phyloP scores from a whole-genome alignment of 371 early-diverging fungal genomes.

The Fennellomyces sp. region DNA sequence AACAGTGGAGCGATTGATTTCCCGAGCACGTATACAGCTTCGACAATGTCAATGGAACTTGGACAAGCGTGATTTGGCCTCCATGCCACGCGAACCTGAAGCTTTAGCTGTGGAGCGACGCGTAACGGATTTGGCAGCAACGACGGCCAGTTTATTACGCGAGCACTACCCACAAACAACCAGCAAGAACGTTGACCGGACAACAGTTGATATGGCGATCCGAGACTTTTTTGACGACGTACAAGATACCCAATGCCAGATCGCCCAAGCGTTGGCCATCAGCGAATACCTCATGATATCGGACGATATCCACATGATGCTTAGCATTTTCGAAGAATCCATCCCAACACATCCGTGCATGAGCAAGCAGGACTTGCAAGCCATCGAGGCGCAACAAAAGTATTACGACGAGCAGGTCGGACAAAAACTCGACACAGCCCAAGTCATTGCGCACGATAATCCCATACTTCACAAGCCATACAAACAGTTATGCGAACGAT shows the following conservation, averaged over 20 bases:
- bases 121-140: not conserved
- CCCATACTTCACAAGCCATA: not conserved
- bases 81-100: constrained; percentile 15
- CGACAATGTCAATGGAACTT: not conserved
- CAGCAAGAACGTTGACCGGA: not conserved
- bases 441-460: not conserved
- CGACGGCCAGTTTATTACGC: not conserved
- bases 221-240: not conserved
- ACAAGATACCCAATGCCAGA: constrained; percentile 1
- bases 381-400: constrained; percentile 11
- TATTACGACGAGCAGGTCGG: constrained; percentile 10
- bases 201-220: not conserved
- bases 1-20: not conserved
- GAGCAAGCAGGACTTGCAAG: constrained; percentile 11
- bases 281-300: constrained; percentile 13
- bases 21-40: not conserved
- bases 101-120: constrained; percentile 5
- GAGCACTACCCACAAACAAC: not conserved
- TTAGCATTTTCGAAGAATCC: constrained; percentile 8
- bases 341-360: not conserved
- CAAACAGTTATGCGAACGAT: not conserved
- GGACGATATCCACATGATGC: constrained; percentile 7
- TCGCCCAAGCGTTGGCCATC: constrained; percentile 6
- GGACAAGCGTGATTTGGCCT: not conserved
- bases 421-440: constrained; percentile 1